Evolutionary conservation across 495 filamentous ascomycete genomes (phyloP), one percentile per base, ranked within the genome.

Genomic region (Schizothecium vesticola): DNA sequence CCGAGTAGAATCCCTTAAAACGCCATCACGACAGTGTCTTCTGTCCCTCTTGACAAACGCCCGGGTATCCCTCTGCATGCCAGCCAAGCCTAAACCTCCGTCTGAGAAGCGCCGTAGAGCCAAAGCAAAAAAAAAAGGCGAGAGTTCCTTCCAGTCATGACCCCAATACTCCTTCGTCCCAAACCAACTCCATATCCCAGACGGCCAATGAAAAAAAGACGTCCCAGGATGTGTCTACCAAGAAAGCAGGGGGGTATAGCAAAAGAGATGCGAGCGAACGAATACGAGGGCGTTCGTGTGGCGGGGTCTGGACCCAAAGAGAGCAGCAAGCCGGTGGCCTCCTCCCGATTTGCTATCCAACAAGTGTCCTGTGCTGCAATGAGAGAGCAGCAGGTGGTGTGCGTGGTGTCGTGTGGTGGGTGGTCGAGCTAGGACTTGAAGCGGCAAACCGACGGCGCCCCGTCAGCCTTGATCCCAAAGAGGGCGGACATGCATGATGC

Each of bases 391-490:
- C 43, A n/a, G 16, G 6, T 24, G 23, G 43, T 51, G 12, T 64
- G 61, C 6, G 6, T 24, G 23, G 43, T 51, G 12, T 64, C 33
- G 26, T 51, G 26, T 23, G 61, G 4, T 64, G 61, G 10, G 22
- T 24, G 22, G 22, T 28, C 29, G 16, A 12, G 24, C 62, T 8
- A 28, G 62, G 51, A 31, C 25, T 65, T 28, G 63, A 58, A 22
- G 33, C 62, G 43, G 36, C n/a, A 59, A 56, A n/a, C 12, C 56
- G 28, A 19, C 26, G 31, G 25, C 58, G 22, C 25, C 25, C 24
- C 51, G 57, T 69, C 68, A 69, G 68, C 68, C 67, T 65, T 65
- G 67, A 69, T 69, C 33, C 67, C 56, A 57, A 56, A 43, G 62
- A 56, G 25, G 36, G 16, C n/a, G 55, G 28, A 29, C 10, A 31